Base-by-base conservation (phyloP, 202 grass and related monocot genomes). In the Hordeum pubiflorum region DNA sequence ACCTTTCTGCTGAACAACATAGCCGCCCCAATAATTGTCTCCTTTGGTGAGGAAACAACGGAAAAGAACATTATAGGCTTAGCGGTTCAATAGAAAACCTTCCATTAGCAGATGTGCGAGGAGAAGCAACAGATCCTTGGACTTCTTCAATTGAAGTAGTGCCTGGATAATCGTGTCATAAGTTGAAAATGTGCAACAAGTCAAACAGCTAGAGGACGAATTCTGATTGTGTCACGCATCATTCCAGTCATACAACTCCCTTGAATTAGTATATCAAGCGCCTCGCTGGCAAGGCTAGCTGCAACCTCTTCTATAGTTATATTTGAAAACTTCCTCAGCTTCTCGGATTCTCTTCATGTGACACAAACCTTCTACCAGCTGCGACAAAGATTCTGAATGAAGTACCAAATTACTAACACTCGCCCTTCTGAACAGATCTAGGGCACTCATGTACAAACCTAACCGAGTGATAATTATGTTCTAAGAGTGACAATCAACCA, bases 1-100 rank as follows among this genome's bases (percentile, higher is more conserved):
- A 92, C 77, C 90, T 89, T 89, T 72, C 65, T 84, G 82, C 87
- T 92, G 61, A 92, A 92, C 69, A 92, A 79, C 75, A 76, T 31
- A 79, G 81, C 43, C 17, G 77, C 77, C 43, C 82, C 73, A 67
- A 38, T 33, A 52, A 69, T 82, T 39, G 82, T 82, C 40, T 60
- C 70, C 34, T n/a, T 89, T 79, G 26, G 73, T 76, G 37, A 86
- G 85, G 73, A 92, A 85, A 52, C 69, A 68, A 58, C n/a, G 78
- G 75, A 92, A 22, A 10, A 92, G 56, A 85, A 78, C 67, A 75
- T 61, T 59, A 74, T 87, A 89, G 50, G 59, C 23, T 18, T 34
- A 67, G 36, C 27, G 75, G 81, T 92, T 48, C 62, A 92, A 40
- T 76, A 29, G 12, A 82, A 13, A 87, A 38, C 90, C 87, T 65